Evolutionary conservation across 164 flowering plant species (phyloP).

Genomic region (Saururus chinensis): DNA sequence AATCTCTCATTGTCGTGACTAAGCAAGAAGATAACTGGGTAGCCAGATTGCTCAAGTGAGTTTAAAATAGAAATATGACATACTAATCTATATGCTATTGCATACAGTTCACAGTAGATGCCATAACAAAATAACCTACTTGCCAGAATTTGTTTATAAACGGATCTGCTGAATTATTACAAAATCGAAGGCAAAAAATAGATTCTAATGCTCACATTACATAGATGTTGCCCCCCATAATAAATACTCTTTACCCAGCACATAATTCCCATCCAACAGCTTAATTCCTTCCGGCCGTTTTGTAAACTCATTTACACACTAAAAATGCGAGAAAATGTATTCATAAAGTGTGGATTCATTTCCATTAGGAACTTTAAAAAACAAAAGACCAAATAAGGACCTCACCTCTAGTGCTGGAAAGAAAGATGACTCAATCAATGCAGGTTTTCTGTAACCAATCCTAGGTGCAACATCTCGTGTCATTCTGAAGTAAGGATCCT

Average conservation of each 20-base stretch:
- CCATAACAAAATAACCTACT: neutral
- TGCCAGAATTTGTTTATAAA: neutral
- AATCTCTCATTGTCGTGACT: too few species aligned
- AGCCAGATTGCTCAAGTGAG: too few species aligned
- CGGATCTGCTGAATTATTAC: neutral
- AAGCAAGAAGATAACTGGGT: too few species aligned
- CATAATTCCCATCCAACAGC: too few species aligned
- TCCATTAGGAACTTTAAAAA: too few species aligned
- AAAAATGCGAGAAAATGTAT: too few species aligned
- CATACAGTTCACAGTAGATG: neutral
- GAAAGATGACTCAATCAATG: slow-evolving; percentile 82
- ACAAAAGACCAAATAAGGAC: neutral
- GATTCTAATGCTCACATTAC: neutral
- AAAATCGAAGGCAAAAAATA: neutral
- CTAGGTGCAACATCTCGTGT: slow-evolving; percentile 98
- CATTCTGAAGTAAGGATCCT: slow-evolving; percentile 99
- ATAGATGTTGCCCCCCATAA: too few species aligned
- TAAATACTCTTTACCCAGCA: too few species aligned
- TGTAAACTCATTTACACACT: too few species aligned
- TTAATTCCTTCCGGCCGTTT: too few species aligned
- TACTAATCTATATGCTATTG: neutral
- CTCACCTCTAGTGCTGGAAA: slow-evolving; percentile 93
- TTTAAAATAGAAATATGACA: too few species aligned
- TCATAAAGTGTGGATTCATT: too few species aligned
- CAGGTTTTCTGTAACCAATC: slow-evolving; percentile 85